A percentile compares a stretch with the other conserved stretches of the same genome.
Evolutionary conservation across 306 rosid genomes (phyloP).

Genomic region (Vicia faba): DNA sequence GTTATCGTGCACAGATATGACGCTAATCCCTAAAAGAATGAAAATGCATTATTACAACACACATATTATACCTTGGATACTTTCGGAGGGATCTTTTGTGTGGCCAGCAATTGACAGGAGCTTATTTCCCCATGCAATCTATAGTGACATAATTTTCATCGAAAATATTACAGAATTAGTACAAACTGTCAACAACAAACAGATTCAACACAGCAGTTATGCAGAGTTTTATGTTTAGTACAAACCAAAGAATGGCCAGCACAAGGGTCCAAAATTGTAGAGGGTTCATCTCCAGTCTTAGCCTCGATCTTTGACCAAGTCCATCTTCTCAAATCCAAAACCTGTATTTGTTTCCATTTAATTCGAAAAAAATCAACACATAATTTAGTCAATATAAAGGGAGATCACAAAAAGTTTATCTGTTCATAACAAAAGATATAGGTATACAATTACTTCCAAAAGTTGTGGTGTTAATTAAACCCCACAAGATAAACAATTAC

Average conservation of each 20-base stretch:
- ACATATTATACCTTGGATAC: conserved; percentile 66
- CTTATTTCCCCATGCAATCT: conserved; percentile 87
- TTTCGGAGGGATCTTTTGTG: conserved; percentile 77
- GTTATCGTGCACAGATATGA: conserved; percentile 27
- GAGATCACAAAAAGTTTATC: not conserved
- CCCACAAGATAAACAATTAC: conserved; percentile 12
- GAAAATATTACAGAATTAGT: conserved; percentile 32
- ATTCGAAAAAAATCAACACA: conserved; percentile 4
- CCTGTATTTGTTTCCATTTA: conserved; percentile 52
- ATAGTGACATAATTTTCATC: conserved; percentile 34
- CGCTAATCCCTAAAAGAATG: conserved; percentile 28
- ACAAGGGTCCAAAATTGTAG: conserved; percentile 59
- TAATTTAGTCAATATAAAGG: conserved; percentile 21
- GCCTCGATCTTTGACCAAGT: conserved; percentile 80
- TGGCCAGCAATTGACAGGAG: conserved; percentile 87
- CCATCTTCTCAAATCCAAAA: conserved; percentile 90
- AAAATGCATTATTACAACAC: conserved; percentile 11
- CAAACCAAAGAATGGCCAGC: conserved; percentile 98
- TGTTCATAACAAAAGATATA: conserved; percentile 5
- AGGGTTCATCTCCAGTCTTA: conserved; percentile 56
- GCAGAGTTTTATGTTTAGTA: conserved; percentile 31
- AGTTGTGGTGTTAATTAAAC: conserved; percentile 21
- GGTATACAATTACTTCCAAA: conserved; percentile 10
- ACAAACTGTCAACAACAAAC: conserved; percentile 23
- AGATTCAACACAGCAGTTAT: conserved; percentile 20